A percentile compares a stretch with the other conserved stretches of the same genome.
Conservation (phyloP, 2,329 filamentous ascomycete species). For the Lecanicillium sp. region DNA sequence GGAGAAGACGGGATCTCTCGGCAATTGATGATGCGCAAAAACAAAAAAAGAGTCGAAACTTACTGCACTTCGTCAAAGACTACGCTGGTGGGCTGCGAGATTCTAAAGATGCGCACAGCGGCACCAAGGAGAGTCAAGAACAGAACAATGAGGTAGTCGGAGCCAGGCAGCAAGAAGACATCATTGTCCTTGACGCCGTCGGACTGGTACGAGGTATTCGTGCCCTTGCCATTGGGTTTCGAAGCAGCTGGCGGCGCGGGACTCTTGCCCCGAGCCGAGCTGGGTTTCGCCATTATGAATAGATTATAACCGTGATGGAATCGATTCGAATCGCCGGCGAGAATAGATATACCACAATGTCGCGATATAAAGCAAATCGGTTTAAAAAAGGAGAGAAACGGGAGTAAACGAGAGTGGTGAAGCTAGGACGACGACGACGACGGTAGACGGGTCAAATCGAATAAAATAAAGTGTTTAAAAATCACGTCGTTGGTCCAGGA, state of each 20-base stretch:
- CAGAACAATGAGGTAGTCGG: constrained; percentile 73
- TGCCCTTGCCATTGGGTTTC: constrained; percentile 25
- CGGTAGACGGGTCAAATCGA: constrained; percentile 2
- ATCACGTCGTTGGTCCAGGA: constrained; percentile 2
- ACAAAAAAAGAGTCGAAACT: constrained; percentile 33
- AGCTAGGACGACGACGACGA: constrained; percentile 7
- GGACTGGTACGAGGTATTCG: constrained; percentile 56
- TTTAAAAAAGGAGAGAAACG: constrained; percentile 4
- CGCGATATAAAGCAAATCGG: background rate
- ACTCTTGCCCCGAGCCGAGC: constrained; percentile 26
- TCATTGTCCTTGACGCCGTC: constrained; percentile 83
- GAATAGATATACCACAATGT: background rate
- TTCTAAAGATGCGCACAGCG: constrained; percentile 81
- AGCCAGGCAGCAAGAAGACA: constrained; percentile 75
- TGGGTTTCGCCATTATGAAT: constrained; percentile 24
- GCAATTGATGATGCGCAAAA: too few species aligned
- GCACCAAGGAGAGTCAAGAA: constrained; percentile 67
- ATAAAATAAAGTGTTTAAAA: constrained; percentile 13
- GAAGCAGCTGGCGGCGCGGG: constrained; percentile 23
- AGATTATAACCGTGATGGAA: background rate
- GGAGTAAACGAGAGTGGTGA: constrained; percentile 15
- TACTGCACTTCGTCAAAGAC: constrained; percentile 99
- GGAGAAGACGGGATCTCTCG: background rate
- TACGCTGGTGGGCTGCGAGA: constrained; percentile 92
- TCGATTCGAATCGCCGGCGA: background rate